Percentiles rank a stretch among this genome's conserved stretches.
Evolutionary conservation across 148 eudicot species (phyloP).

Genomic region (Vaccinium vitisidaea): DNA sequence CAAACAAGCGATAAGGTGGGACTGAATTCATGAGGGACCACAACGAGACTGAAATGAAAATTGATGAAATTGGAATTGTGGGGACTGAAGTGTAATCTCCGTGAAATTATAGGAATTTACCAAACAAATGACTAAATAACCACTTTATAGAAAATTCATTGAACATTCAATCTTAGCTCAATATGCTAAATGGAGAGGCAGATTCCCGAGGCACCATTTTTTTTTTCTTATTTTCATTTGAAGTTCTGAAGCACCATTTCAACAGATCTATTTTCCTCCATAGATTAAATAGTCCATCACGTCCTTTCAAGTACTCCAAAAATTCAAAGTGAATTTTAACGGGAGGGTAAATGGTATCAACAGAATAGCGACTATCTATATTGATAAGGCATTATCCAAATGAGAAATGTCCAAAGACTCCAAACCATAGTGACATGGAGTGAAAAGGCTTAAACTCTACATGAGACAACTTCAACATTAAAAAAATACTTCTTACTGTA

Average conservation of each 20-base stretch:
- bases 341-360: background rate
- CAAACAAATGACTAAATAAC: too few species aligned
- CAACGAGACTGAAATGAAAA: too few species aligned
- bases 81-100: too few species aligned
- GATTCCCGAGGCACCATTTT: background rate
- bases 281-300: background rate
- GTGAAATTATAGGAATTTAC: too few species aligned
- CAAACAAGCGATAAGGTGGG: too few species aligned
- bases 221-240: too few species aligned
- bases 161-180: too few species aligned
- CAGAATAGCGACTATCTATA: background rate
- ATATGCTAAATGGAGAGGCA: too few species aligned
- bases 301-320: background rate
- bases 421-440: background rate
- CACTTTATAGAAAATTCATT: too few species aligned
- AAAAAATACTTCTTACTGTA: background rate
- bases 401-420: background rate
- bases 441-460: background rate
- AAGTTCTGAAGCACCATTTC: background rate
- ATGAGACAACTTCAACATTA: background rate
- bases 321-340: background rate
- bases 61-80: too few species aligned
- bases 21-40: too few species aligned
- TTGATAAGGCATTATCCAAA: background rate
- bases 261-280: background rate